Evolutionary conservation across 495 filamentous ascomycete genomes (phyloP).

Genomic region (Hyaloscypha bicolor): DNA sequence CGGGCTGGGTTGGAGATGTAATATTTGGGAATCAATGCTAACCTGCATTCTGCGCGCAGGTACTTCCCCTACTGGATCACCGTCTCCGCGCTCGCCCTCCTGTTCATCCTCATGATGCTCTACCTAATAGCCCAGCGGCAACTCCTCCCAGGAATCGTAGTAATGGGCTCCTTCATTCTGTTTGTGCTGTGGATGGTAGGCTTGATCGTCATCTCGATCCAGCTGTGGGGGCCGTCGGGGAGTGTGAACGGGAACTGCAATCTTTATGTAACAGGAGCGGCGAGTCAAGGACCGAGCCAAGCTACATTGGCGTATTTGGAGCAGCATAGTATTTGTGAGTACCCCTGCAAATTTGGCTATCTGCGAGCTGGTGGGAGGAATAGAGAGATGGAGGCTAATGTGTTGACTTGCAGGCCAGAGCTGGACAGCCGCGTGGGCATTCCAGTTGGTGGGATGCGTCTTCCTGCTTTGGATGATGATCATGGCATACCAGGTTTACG

Average conservation of each 20-base stretch:
- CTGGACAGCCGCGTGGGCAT: conserved; percentile 67
- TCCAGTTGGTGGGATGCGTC: conserved; percentile 75
- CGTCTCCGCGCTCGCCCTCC: conserved; percentile 64
- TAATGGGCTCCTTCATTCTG: conserved; percentile 89
- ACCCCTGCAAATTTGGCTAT: background rate
- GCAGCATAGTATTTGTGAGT: conserved; percentile 83
- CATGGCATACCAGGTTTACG: conserved; percentile 86
- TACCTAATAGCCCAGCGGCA: conserved; percentile 75
- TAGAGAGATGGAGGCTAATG: background rate
- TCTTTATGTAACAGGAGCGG: conserved; percentile 62
- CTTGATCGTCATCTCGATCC: conserved; percentile 84
- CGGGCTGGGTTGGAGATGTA: no score
- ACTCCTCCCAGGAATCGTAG: conserved; percentile 85
- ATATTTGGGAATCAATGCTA: background rate
- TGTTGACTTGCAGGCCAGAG: conserved; percentile 41
- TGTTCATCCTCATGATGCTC: conserved; percentile 73
- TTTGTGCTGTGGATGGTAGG: conserved; percentile 92
- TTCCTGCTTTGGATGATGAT: conserved; percentile 96
- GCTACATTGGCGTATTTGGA: conserved; percentile 84
- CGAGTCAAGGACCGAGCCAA: conserved; percentile 61
- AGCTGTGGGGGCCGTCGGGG: conserved; percentile 79
- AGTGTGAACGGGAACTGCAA: conserved; percentile 82
- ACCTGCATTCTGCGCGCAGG: conserved; percentile 50
- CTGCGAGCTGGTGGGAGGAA: no score
- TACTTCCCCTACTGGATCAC: conserved; percentile 93